Evolutionary conservation across 306 rosid species (phyloP), one percentile per base, ranked within the genome.

Genomic region (Dalbergia oliveri): DNA sequence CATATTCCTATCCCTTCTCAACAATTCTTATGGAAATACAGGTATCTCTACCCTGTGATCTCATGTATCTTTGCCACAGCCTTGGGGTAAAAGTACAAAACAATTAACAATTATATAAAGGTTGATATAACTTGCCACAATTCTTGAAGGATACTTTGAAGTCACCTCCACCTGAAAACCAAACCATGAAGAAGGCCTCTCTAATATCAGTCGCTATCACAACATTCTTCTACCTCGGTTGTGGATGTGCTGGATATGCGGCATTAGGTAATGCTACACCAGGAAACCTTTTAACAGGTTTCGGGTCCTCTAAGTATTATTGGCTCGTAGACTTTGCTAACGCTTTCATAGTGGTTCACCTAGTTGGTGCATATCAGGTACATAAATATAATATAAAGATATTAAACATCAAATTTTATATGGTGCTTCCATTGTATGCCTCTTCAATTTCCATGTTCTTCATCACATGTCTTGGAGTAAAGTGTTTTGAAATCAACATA

Each of bases 351-450:
- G 91, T 91, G 77, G 13, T 93, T 81, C 97, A 93, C 82, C 91
- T 93, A 3, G 72, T 91, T 37, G 97, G 97, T 23, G 93, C 93
- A 34, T 93, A 93, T 86, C 97, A 91, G 93, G 97, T 91, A 88
- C 61, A 7, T 59, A 16, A 34, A 15, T 13, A 9, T 15, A 34
- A 64, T 49, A 23, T 43, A 53, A 43, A 70, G 18, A 15, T 49
- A 35, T 69, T 54, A 53, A 53, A 21, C 14, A 9, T 57, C 23
- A 65, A 65, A 61, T 57, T 63, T 82, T 62, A 44, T 21, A n/a
- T 78, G 23, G 10, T 70, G 11, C 43, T 75, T 6, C 11, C 56
- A 3, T 41, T 44, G 26, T 13, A 66, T 66, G 18, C 65, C 64
- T 75, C 10, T 57, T 60, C 21, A 9, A 12, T 16, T 59, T 8